Percentiles rank a stretch among this genome's conserved stretches.
phyloP scores from a whole-genome alignment of 2,329 filamentous ascomycete genomes.

The Orbilia javanica region DNA sequence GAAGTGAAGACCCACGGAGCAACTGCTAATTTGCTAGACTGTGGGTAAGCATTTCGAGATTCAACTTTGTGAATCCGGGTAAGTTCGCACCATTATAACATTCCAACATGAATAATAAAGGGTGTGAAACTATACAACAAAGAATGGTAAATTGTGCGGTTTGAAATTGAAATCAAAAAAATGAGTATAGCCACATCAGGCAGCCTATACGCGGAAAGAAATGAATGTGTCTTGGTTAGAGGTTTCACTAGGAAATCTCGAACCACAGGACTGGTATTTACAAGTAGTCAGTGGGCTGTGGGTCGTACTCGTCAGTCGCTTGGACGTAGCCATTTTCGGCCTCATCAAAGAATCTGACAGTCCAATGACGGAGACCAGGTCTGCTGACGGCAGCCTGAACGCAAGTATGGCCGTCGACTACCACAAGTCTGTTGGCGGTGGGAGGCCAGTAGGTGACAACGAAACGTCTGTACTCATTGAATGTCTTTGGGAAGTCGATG shows the following conservation, averaged over 20 bases:
- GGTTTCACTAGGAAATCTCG: neutral
- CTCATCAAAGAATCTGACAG: constrained; percentile 35
- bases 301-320: constrained; percentile 17
- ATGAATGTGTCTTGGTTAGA: neutral
- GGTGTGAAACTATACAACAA: neutral
- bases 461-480: constrained; percentile 14
- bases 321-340: constrained; percentile 21
- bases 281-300: neutral
- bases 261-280: neutral
- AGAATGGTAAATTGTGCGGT: neutral
- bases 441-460: constrained; percentile 38
- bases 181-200: neutral
- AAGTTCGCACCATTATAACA: neutral
- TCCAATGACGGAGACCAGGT: constrained; percentile 47
- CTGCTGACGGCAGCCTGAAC: constrained; percentile 42
- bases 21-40: neutral
- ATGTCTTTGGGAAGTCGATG: constrained; percentile 23
- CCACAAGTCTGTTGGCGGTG: constrained; percentile 6
- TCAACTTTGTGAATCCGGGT: neutral
- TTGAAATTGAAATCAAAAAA: neutral
- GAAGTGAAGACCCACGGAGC: neutral
- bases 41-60: neutral
- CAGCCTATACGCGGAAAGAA: neutral
- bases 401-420: constrained; percentile 34
- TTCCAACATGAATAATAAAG: neutral